phyloP scores from a whole-genome alignment of 2,329 filamentous ascomycete species.

The Apiospora sp. region DNA sequence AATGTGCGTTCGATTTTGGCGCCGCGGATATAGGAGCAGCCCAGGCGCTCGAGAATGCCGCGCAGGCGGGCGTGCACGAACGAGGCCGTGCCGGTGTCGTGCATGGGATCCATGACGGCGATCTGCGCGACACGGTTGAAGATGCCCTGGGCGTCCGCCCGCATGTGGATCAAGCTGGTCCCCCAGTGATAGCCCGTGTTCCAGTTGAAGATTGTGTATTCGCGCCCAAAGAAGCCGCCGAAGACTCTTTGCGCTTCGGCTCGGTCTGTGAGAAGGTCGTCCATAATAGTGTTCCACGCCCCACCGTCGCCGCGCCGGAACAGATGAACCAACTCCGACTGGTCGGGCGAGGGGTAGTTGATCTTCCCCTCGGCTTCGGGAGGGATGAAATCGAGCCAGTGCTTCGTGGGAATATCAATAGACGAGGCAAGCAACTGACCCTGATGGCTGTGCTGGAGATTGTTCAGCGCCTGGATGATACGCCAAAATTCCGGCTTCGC shows the following conservation, averaged over 20 bases:
- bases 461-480: not conserved
- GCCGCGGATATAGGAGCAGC: not conserved
- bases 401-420: not conserved
- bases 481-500: not conserved
- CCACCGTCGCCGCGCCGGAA: not conserved
- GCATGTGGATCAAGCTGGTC: not conserved
- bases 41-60: not conserved
- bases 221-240: not conserved
- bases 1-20: not conserved
- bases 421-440: not conserved
- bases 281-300: not conserved
- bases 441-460: not conserved
- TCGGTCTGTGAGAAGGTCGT: fast-evolving
- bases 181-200: not conserved
- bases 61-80: not conserved
- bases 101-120: not conserved
- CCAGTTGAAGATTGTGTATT: not conserved
- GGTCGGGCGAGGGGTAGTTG: not conserved
- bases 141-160: not conserved
- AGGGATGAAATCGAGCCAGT: not conserved
- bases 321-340: not conserved
- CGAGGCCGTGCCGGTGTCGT: not conserved
- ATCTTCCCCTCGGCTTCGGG: not conserved
- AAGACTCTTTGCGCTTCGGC: not conserved
- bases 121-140: not conserved